Evolutionary conservation across 2,329 filamentous ascomycete species (phyloP).

Genomic region (Fusarium subglutinans): DNA sequence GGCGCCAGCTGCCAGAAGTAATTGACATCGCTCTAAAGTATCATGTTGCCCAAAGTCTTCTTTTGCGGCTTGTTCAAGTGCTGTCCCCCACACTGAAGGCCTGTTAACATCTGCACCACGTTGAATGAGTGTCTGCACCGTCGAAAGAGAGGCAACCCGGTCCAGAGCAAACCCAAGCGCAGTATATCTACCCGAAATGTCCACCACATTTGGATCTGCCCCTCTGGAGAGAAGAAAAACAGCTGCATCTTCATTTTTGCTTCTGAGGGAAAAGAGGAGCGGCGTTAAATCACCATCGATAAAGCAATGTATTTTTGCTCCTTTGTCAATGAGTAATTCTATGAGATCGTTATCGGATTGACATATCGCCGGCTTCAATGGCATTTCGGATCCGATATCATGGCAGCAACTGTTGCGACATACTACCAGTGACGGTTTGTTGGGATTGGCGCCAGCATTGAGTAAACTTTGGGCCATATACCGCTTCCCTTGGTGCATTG

Average conservation of each 20-base stretch:
- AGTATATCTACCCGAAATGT: fast-evolving
- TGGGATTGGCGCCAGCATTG: not conserved
- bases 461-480: not conserved
- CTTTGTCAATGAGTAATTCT: not conserved
- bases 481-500: fast-evolving
- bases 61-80: not conserved
- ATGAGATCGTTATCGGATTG: fast-evolving
- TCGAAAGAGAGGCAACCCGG: fast-evolving
- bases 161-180: not conserved
- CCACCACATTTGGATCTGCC: conserved; percentile 30
- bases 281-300: fast-evolving
- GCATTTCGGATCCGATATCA: not conserved
- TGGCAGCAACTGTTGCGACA: fast-evolving
- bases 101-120: fast-evolving
- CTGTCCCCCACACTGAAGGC: fast-evolving
- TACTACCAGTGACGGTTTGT: not conserved
- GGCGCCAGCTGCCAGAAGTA: conserved; percentile 29
- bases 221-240: not conserved
- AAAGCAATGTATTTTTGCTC: not conserved
- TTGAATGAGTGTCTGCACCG: fast-evolving
- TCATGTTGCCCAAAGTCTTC: fast-evolving
- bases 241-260: not conserved
- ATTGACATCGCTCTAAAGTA: not conserved
- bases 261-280: not conserved
- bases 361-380: not conserved